phyloP scores from a whole-genome alignment of 2,329 filamentous ascomycete species.

The Ustilaginoidea virens region DNA sequence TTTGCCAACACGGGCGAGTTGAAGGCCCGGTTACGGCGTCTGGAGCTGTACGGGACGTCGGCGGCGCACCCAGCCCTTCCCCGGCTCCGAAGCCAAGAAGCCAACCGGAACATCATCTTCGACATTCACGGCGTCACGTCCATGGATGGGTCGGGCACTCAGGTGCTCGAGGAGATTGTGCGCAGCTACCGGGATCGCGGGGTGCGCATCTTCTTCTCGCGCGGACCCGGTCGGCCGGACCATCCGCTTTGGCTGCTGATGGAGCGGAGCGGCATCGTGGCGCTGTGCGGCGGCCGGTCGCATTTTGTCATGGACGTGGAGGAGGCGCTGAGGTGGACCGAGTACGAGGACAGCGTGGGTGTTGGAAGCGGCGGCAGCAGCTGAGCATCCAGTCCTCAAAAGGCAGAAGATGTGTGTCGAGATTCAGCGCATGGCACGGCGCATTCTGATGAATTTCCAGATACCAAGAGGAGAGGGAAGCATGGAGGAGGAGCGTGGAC shows the following conservation, averaged over 20 bases:
- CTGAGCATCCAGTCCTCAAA: no score
- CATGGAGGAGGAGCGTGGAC: no score
- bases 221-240: slow-evolving; percentile 30
- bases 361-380: slow-evolving; percentile 8
- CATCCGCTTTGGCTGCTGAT: slow-evolving; percentile 57
- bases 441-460: slow-evolving; percentile 1
- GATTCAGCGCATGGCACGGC: slow-evolving; percentile 1
- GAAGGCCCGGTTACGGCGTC: slow-evolving; percentile 63
- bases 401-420: no score
- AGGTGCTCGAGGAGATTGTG: slow-evolving; percentile 85
- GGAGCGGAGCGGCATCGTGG: slow-evolving; percentile 68
- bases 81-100: slow-evolving; percentile 57
- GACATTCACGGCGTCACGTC: slow-evolving; percentile 96
- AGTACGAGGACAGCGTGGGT: slow-evolving; percentile 43
- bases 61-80: slow-evolving; percentile 78
- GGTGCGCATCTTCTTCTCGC: slow-evolving; percentile 61
- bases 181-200: slow-evolving; percentile 60
- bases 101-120: slow-evolving; percentile 87
- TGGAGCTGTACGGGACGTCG: slow-evolving; percentile 83
- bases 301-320: slow-evolving; percentile 76
- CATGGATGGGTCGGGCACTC: slow-evolving; percentile 82
- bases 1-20: slow-evolving; percentile 94
- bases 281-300: slow-evolving; percentile 57
- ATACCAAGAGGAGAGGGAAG: not conserved
- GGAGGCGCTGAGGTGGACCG: slow-evolving; percentile 68